Percentiles rank a stretch among this genome's conserved stretches.
Evolutionary conservation across 2,329 filamentous ascomycete species (phyloP).

Genomic region (Seiridium cupressi): DNA sequence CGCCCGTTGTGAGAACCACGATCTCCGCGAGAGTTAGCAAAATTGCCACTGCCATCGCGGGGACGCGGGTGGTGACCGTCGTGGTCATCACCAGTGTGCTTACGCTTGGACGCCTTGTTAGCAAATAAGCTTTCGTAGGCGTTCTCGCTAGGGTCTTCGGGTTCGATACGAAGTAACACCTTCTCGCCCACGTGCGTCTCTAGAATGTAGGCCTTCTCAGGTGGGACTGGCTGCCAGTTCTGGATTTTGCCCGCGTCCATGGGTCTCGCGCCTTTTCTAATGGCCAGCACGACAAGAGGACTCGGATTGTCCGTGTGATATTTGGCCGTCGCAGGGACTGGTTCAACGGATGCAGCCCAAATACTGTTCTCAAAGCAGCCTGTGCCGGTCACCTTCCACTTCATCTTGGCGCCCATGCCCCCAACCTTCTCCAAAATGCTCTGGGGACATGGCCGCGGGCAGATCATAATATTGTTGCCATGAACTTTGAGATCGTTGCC

Average conservation of each 20-base stretch:
- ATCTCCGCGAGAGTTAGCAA: slow-evolving; percentile 32
- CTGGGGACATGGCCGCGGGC: slow-evolving; percentile 69
- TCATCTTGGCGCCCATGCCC: slow-evolving; percentile 79
- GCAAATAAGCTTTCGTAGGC: slow-evolving; percentile 62
- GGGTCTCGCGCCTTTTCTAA: slow-evolving; percentile 72
- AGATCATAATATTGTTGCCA: slow-evolving; percentile 89
- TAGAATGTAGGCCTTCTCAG: slow-evolving; percentile 71
- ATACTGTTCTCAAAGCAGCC: slow-evolving; percentile 75
- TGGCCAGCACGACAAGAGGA: slow-evolving; percentile 79
- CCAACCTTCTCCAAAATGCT: slow-evolving; percentile 80
- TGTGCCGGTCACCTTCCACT: slow-evolving; percentile 78
- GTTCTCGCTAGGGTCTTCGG: slow-evolving; percentile 61
- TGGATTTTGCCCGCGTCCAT: slow-evolving; percentile 79
- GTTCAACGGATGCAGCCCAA: slow-evolving; percentile 81
- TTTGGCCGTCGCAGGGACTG: slow-evolving; percentile 63
- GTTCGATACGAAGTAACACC: slow-evolving; percentile 76
- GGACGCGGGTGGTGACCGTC: slow-evolving; percentile 18
- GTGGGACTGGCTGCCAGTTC: slow-evolving; percentile 75
- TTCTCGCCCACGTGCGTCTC: slow-evolving; percentile 87
- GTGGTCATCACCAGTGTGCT: slow-evolving; percentile 47
- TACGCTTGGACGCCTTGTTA: slow-evolving; percentile 60
- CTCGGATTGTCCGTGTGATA: slow-evolving; percentile 78
- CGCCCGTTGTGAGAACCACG: slow-evolving; percentile 42
- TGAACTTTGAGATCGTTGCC: slow-evolving; percentile 76
- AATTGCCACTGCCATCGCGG: slow-evolving; percentile 27